These are phyloP conservation scores for Exobasidium cylindrosporum DNA, from an alignment of 1,284 basidiomycete species.

Conservation along the genomic window DNA sequence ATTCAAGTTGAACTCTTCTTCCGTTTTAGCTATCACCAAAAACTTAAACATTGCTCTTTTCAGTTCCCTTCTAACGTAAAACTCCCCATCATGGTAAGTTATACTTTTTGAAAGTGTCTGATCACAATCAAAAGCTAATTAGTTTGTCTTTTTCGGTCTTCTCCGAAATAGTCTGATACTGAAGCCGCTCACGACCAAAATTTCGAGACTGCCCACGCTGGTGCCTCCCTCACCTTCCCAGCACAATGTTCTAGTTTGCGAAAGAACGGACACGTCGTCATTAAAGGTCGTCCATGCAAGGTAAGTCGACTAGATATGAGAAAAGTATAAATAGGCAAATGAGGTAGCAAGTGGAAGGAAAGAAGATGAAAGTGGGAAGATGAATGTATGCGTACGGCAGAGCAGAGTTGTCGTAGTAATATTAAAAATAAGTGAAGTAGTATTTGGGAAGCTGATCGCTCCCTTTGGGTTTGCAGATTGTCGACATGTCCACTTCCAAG, in stretches of 20 bases:
- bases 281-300: constrained; percentile 97
- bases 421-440: too few relatives aligned
- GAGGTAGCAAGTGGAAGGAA: neutral
- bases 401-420: too few relatives aligned
- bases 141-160: constrained; percentile 5
- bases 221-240: constrained; percentile 57
- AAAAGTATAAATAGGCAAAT: neutral
- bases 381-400: neutral
- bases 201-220: constrained; percentile 68
- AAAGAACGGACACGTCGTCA: constrained; percentile 89
- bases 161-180: constrained; percentile 67
- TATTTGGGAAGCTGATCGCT: too few relatives aligned
- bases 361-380: neutral
- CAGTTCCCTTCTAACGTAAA: too few relatives aligned
- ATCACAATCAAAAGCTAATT: too few relatives aligned
- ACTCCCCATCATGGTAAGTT: too few relatives aligned
- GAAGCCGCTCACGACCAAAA: constrained; percentile 77
- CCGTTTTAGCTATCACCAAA: too few relatives aligned
- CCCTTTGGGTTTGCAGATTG: constrained; percentile 45
- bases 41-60: too few relatives aligned
- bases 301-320: constrained; percentile 31
- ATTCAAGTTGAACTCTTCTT: too few relatives aligned
- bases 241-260: constrained; percentile 97
- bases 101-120: too few relatives aligned
- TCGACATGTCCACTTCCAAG: constrained; percentile 96